Conservation (phyloP, 495 filamentous ascomycete species). For the Xylaria acuta region DNA sequence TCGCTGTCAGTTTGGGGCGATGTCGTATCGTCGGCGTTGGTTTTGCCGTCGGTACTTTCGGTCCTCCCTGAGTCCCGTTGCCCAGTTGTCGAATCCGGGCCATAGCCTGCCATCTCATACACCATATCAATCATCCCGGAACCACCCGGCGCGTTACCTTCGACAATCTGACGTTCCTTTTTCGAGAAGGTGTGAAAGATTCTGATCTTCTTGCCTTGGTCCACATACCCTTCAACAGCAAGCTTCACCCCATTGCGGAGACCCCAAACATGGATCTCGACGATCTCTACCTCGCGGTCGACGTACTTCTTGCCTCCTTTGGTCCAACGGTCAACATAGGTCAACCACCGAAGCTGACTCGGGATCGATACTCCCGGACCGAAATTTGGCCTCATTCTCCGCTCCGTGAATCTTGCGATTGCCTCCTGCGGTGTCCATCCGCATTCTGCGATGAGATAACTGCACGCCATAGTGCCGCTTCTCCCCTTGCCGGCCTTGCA, state of each 20-base stretch:
- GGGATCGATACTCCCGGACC: constrained; percentile 92
- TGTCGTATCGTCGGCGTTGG: constrained; percentile 27
- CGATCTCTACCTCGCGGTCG: constrained; percentile 81
- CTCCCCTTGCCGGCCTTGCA: constrained; percentile 97
- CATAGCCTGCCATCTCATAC: constrained; percentile 59
- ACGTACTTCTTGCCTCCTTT: constrained; percentile 75
- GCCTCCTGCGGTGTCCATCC: constrained; percentile 84
- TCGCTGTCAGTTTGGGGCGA: constrained; percentile 4
- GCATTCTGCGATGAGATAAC: constrained; percentile 88
- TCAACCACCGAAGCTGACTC: constrained; percentile 84
- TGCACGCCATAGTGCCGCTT: constrained; percentile 85
- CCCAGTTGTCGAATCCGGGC: constrained; percentile 19
- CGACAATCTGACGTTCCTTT: constrained; percentile 75
- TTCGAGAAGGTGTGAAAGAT: constrained; percentile 80
- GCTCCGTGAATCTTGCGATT: constrained; percentile 79
- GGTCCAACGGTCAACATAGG: constrained; percentile 90
- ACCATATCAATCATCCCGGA: constrained; percentile 56
- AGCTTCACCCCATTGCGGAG: constrained; percentile 87
- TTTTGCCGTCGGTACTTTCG: constrained; percentile 35
- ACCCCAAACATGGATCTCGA: constrained; percentile 91
- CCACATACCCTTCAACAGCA: constrained; percentile 80
- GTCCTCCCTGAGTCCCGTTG: constrained; percentile 36
- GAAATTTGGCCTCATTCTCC: constrained; percentile 87
- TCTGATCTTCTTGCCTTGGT: constrained; percentile 87
- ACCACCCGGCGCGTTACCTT: constrained; percentile 58